phyloP scores from a whole-genome alignment of 208 protist genomes.

The Wallacemonas sp. region DNA sequence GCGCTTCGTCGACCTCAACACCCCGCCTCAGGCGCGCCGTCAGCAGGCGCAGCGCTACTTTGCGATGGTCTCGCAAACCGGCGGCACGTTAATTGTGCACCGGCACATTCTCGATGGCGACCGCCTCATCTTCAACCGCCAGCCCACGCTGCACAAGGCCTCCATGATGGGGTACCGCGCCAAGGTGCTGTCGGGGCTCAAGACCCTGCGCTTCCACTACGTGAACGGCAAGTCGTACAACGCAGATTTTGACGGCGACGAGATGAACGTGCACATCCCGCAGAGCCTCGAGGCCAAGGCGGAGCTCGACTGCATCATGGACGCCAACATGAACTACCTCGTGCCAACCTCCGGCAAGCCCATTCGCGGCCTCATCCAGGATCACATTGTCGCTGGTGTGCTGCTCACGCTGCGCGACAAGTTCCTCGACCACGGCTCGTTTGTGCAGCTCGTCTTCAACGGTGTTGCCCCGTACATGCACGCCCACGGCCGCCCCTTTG shows the following conservation, averaged over 20 bases:
- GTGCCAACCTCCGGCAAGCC: constrained; percentile 96
- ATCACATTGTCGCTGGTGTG: constrained; percentile 98
- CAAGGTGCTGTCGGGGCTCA: constrained; percentile 93
- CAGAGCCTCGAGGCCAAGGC: constrained; percentile 94
- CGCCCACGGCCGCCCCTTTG: background rate
- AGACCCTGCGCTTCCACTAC: constrained; percentile 99
- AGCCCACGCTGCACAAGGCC: constrained; percentile 99
- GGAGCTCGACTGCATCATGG: constrained; percentile 95
- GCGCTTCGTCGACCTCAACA: constrained; percentile 80
- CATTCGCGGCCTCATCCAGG: constrained; percentile 99
- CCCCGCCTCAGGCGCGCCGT: constrained; percentile 66
- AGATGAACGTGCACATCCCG: constrained; percentile 99
- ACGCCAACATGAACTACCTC: constrained; percentile 97
- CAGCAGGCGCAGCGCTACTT: constrained; percentile 84
- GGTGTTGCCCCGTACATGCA: constrained; percentile 81
- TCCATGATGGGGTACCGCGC: constrained; percentile 98
- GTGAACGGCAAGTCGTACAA: constrained; percentile 99
- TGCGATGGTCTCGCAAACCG: constrained; percentile 57
- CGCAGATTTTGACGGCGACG: constrained; percentile 99
- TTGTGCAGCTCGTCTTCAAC: constrained; percentile 94
- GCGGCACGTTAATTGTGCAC: constrained; percentile 89
- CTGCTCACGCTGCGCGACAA: constrained; percentile 96
- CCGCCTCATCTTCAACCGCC: constrained; percentile 98
- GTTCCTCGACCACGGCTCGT: constrained; percentile 94
- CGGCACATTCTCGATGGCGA: constrained; percentile 98